These are phyloP conservation scores for Boletus subcaerulescens DNA, from an alignment of 768 basidiomycete species.

Conservation along the genomic window DNA sequence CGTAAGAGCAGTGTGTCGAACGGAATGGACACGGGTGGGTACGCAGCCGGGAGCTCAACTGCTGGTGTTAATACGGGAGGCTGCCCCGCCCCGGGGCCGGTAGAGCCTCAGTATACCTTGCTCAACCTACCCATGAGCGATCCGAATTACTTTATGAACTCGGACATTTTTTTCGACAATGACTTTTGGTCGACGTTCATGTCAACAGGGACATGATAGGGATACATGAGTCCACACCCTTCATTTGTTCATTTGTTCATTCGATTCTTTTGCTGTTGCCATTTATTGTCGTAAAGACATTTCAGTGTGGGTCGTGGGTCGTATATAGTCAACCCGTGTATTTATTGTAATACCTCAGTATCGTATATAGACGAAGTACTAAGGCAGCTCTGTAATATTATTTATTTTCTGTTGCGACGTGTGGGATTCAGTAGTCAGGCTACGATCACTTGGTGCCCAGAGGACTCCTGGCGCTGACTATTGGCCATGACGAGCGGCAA, in stretches of 20 bases:
- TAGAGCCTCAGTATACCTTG: slow-evolving; percentile 21
- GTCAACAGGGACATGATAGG: slow-evolving; percentile 14
- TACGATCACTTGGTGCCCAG: too few relatives aligned
- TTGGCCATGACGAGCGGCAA: neutral
- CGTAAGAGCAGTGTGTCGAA: slow-evolving; percentile 19
- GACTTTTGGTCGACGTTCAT: slow-evolving; percentile 45
- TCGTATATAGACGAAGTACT: neutral
- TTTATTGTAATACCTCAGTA: neutral
- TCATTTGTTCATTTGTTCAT: neutral
- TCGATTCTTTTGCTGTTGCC: neutral
- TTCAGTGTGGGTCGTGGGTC: neutral
- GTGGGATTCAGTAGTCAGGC: too few relatives aligned
- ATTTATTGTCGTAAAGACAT: neutral
- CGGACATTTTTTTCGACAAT: slow-evolving; percentile 42
- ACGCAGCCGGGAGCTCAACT: slow-evolving; percentile 7
- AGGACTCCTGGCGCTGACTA: neutral
- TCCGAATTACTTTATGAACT: slow-evolving; percentile 31
- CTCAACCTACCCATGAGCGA: slow-evolving; percentile 25
- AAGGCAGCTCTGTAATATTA: neutral
- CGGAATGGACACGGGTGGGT: slow-evolving; percentile 15
- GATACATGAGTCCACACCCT: neutral
- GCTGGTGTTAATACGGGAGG: neutral
- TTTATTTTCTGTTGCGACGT: too few relatives aligned
- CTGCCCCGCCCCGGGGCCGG: neutral
- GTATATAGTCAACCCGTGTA: slow-evolving; percentile 7